Percentiles rank a stretch among this genome's conserved stretches.
Conservation (phyloP, 2,329 filamentous ascomycete genomes). For the Aureobasidium musti region DNA sequence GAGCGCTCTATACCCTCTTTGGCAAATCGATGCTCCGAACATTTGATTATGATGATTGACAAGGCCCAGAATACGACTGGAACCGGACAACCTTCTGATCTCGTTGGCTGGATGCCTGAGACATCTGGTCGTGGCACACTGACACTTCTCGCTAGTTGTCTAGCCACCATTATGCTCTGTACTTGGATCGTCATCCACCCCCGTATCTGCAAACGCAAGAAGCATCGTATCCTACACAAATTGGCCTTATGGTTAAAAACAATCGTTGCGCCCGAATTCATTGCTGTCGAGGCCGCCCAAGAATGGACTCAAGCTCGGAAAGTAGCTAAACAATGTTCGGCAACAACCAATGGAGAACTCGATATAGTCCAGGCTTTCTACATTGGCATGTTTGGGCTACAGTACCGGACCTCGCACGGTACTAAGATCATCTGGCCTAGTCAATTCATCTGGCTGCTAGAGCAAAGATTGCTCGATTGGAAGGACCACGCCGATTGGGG, state of each 20-base stretch:
- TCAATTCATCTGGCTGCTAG: conserved; percentile 41
- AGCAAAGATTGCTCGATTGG: conserved; percentile 39
- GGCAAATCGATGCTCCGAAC: not conserved
- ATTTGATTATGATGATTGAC: not conserved
- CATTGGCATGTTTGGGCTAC: conserved; percentile 42
- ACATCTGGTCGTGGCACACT: conserved; percentile 41
- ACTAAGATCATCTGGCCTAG: conserved; percentile 42
- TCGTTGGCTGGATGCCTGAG: conserved; percentile 41
- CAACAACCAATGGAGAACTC: conserved; percentile 35
- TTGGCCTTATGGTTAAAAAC: conserved; percentile 39
- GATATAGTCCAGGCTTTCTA: conserved; percentile 41
- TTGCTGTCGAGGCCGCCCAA: conserved; percentile 42
- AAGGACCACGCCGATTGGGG: conserved; percentile 37
- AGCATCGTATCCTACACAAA: conserved; percentile 36
- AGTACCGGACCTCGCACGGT: conserved; percentile 36
- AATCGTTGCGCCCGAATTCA: conserved; percentile 43
- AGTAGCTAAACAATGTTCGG: conserved; percentile 37
- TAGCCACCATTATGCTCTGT: conserved; percentile 43
- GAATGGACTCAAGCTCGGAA: conserved; percentile 42
- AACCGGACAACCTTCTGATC: not conserved
- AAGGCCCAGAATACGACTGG: not conserved
- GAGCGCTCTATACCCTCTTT: too few species aligned
- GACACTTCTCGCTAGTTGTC: conserved; percentile 39
- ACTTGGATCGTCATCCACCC: conserved; percentile 44
- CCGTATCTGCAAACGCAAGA: conserved; percentile 38